These are phyloP conservation scores for Pilatotrama ljubarskyi DNA, from an alignment of 768 basidiomycete species.

Conservation along the genomic window DNA sequence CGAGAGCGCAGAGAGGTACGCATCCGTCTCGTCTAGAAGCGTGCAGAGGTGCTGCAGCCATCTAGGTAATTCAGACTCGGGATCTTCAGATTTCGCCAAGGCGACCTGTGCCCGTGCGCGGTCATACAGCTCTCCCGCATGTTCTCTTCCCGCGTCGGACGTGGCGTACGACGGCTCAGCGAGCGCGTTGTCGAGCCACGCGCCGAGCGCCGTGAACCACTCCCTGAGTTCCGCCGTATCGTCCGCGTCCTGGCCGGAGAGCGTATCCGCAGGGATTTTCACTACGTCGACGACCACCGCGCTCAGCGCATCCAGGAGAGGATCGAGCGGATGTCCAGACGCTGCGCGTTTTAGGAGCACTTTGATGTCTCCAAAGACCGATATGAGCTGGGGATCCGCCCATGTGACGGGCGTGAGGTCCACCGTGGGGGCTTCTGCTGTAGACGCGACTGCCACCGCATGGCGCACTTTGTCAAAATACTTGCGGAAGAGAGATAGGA, in stretches of 20 bases:
- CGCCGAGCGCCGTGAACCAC: conserved; percentile 15
- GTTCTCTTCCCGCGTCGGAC: conserved; percentile 14
- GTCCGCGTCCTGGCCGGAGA: background rate
- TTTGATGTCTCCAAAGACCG: conserved; percentile 15
- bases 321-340: conserved; percentile 17
- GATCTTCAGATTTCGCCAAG: background rate
- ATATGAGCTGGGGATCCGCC: conserved; percentile 19
- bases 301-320: conserved; percentile 1
- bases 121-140: conserved; percentile 22
- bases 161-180: conserved; percentile 17
- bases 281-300: conserved; percentile 6
- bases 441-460: background rate
- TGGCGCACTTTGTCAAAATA: conserved; percentile 14
- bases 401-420: conserved; percentile 22
- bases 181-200: conserved; percentile 25
- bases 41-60: conserved; percentile 17
- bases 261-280: conserved; percentile 3
- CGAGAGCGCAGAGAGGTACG: conserved; percentile 16
- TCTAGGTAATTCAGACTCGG: background rate
- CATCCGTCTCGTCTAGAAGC: conserved; percentile 20
- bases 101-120: conserved; percentile 15
- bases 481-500: conserved; percentile 19
- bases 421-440: conserved; percentile 9
- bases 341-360: conserved; percentile 23
- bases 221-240: background rate